These are phyloP conservation scores for Cupressus sempervirens DNA, from an alignment of 75 land plant species.

Conservation along the genomic window DNA sequence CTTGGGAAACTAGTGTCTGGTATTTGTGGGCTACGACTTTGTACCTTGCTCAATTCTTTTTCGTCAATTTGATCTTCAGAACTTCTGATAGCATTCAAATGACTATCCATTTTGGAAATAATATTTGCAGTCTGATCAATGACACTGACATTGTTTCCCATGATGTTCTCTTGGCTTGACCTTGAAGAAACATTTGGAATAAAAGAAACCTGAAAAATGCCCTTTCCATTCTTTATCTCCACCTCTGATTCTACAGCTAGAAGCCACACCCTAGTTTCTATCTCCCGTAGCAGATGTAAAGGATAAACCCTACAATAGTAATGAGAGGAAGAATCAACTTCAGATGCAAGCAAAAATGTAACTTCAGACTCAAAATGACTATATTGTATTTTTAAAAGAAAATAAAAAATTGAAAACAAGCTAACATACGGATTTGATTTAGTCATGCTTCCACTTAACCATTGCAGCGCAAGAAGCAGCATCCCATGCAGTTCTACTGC, in stretches of 20 bases:
- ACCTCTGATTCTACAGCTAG: slow-evolving; percentile 91
- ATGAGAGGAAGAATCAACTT: neutral
- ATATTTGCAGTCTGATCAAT: slow-evolving; percentile 77
- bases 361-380: neutral
- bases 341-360: neutral
- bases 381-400: neutral
- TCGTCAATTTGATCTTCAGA: slow-evolving; percentile 30
- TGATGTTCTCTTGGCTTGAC: slow-evolving; percentile 19
- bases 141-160: slow-evolving; percentile 40
- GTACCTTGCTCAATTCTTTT: slow-evolving; percentile 26
- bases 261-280: slow-evolving; percentile 97
- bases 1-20: slow-evolving; percentile 20
- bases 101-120: slow-evolving; percentile 80
- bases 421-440: slow-evolving; percentile 67
- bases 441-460: slow-evolving; percentile 93
- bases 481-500: slow-evolving; percentile 85
- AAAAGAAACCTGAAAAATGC: slow-evolving; percentile 15
- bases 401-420: slow-evolving; percentile 7
- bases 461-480: slow-evolving; percentile 82
- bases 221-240: slow-evolving; percentile 47
- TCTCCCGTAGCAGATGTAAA: slow-evolving; percentile 85
- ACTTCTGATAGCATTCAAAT: slow-evolving; percentile 56
- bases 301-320: slow-evolving; percentile 72
- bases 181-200: slow-evolving; percentile 7
- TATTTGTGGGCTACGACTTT: slow-evolving; percentile 18